Conservation (phyloP, 345 rosid species). For the Gossypium stocksii region DNA sequence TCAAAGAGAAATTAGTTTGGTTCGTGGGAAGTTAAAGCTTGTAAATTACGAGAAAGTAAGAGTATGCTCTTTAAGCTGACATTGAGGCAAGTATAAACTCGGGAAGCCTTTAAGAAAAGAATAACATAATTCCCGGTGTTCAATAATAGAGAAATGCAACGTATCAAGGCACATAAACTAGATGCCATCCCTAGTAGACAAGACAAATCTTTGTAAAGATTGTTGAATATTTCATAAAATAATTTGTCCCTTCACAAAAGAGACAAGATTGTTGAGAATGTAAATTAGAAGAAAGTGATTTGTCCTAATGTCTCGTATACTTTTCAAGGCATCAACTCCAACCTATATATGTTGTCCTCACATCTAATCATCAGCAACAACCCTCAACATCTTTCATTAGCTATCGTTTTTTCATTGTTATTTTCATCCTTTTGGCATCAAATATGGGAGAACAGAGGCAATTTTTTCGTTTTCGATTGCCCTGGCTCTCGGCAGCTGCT, state of each 20-base stretch:
- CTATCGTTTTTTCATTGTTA: neutral
- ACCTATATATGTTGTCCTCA: slow-evolving; percentile 18
- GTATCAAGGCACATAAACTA: neutral
- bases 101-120: slow-evolving; percentile 9
- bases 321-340: slow-evolving; percentile 37
- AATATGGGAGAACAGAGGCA: slow-evolving; percentile 40
- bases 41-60: neutral
- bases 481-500: slow-evolving; percentile 40
- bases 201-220: slow-evolving; percentile 31
- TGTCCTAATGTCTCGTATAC: slow-evolving; percentile 4
- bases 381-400: neutral
- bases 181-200: slow-evolving; percentile 40
- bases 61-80: neutral
- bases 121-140: neutral
- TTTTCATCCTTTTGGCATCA: slow-evolving; percentile 5
- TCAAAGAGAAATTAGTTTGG: too few species aligned
- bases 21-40: neutral
- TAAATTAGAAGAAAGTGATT: slow-evolving; percentile 9
- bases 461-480: slow-evolving; percentile 31
- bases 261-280: slow-evolving; percentile 22
- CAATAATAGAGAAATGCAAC: neutral
- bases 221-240: slow-evolving; percentile 13
- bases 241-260: slow-evolving; percentile 21
- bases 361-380: slow-evolving; percentile 9
- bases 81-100: slow-evolving; percentile 21